Evolutionary conservation across 2,329 filamentous ascomycete species (phyloP).

Genomic region (Aspergillus neoniger): DNA sequence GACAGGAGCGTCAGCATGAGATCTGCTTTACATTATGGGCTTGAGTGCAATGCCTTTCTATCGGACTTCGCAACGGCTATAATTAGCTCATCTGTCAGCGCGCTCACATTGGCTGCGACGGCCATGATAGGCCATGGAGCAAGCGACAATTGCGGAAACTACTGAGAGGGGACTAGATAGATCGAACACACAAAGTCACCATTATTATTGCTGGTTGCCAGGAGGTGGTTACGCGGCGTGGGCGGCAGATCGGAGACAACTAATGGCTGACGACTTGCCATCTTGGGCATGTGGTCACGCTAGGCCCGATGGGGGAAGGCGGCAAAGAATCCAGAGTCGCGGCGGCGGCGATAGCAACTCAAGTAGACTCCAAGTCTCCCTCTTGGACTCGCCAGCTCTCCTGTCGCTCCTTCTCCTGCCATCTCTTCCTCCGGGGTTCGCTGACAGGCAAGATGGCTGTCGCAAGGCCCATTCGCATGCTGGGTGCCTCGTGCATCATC

Average conservation of each 20-base stretch:
- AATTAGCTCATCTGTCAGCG: slow-evolving; percentile 71
- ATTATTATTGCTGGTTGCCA: slow-evolving; percentile 5
- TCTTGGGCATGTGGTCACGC: slow-evolving; percentile 15
- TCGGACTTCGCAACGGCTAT: slow-evolving; percentile 57
- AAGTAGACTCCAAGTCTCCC: slow-evolving; percentile 7
- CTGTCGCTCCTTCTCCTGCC: slow-evolving; percentile 13
- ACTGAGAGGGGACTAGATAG: slow-evolving; percentile 2
- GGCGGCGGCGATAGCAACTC: slow-evolving; percentile 6
- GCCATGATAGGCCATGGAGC: slow-evolving; percentile 58
- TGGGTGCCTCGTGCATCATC: slow-evolving; percentile 70
- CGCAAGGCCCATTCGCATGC: slow-evolving; percentile 78
- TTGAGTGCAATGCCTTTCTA: slow-evolving; percentile 48
- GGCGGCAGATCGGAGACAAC: background rate
- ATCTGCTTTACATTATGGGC: background rate
- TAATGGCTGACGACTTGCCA: background rate
- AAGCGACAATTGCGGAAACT: background rate
- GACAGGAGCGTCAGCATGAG: slow-evolving; percentile 14
- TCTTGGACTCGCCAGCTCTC: background rate
- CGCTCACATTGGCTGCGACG: slow-evolving; percentile 64
- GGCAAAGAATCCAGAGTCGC: slow-evolving; percentile 8
- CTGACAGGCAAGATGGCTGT: slow-evolving; percentile 67
- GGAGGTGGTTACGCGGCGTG: slow-evolving; percentile 17
- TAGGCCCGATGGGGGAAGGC: slow-evolving; percentile 31
- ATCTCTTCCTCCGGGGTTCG: slow-evolving; percentile 20
- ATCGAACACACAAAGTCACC: slow-evolving; percentile 4